A percentile compares a stretch with the other conserved stretches of the same genome.
phyloP scores from a whole-genome alignment of 2,329 filamentous ascomycete species.

The Colletotrichum sp. region DNA sequence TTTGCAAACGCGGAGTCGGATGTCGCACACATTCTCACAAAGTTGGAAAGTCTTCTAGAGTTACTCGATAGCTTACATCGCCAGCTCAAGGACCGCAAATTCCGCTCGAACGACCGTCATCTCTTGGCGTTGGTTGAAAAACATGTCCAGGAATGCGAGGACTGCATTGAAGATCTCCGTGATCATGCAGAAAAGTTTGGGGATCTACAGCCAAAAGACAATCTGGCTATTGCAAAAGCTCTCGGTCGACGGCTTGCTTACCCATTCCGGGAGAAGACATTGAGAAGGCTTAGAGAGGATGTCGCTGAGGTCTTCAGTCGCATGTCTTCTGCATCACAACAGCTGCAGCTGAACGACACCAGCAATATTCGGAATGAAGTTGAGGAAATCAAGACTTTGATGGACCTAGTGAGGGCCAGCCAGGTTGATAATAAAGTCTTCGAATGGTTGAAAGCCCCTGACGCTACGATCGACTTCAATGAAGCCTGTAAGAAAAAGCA shows the following conservation, averaged over 20 bases:
- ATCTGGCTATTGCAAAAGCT: background rate
- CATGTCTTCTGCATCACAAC: constrained; percentile 33
- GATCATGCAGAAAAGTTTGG: constrained; percentile 29
- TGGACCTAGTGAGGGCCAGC: constrained; percentile 28
- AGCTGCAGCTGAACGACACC: constrained; percentile 33
- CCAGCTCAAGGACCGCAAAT: constrained; percentile 22
- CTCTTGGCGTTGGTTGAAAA: constrained; percentile 27
- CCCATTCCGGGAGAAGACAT: constrained; percentile 38
- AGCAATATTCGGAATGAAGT: constrained; percentile 28
- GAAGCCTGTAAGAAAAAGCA: constrained; percentile 34
- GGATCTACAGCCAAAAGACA: background rate
- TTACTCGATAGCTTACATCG: constrained; percentile 28
- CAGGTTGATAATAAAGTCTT: constrained; percentile 29
- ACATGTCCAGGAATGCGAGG: constrained; percentile 29
- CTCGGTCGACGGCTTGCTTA: constrained; percentile 27
- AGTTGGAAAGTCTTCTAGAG: constrained; percentile 27
- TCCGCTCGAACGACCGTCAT: constrained; percentile 25
- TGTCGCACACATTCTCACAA: constrained; percentile 28
- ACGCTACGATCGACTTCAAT: constrained; percentile 38
- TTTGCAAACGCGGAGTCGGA: constrained; percentile 31
- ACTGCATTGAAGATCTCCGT: constrained; percentile 32
- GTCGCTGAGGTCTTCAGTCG: constrained; percentile 33
- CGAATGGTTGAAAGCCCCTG: constrained; percentile 40
- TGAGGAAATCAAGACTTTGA: constrained; percentile 29
- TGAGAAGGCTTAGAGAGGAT: constrained; percentile 42